Conservation (phyloP, 805 yeast species). For the Candida hispaniensis region DNA sequence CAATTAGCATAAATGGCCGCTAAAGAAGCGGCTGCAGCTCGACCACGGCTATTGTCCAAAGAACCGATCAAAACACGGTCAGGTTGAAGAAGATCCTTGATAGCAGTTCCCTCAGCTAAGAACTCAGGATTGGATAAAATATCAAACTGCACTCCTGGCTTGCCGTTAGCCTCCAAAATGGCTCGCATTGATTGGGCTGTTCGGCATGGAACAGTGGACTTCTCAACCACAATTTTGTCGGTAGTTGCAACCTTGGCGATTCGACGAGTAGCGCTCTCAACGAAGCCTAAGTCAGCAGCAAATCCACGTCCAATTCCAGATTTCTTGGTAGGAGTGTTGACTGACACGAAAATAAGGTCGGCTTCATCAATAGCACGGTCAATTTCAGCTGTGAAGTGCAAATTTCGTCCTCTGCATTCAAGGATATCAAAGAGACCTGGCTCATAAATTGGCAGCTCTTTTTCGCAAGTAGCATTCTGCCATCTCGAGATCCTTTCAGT, state of each 20-base stretch:
- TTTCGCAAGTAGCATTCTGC: constrained; percentile 21
- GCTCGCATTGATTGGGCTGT: constrained; percentile 26
- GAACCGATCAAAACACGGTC: constrained; percentile 28
- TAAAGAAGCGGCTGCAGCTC: constrained; percentile 25
- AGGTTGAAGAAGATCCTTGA: constrained; percentile 23
- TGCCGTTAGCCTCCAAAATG: constrained; percentile 24
- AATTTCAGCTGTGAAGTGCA: constrained; percentile 26
- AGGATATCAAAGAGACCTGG: constrained; percentile 27
- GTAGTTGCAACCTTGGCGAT: constrained; percentile 25
- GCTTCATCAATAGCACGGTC: constrained; percentile 26
- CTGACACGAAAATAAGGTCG: constrained; percentile 27
- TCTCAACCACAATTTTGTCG: constrained; percentile 27
- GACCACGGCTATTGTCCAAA: constrained; percentile 23
- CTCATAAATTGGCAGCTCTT: constrained; percentile 27
- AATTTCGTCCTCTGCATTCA: constrained; percentile 20
- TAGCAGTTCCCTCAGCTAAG: constrained; percentile 27
- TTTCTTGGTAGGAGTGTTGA: constrained; percentile 28
- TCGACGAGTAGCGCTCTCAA: constrained; percentile 27
- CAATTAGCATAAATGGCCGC: constrained; percentile 27
- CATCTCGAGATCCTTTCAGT: constrained; percentile 26
- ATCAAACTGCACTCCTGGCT: constrained; percentile 26
- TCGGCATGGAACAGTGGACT: constrained; percentile 28
- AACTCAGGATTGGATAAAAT: constrained; percentile 28
- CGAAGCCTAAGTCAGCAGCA: constrained; percentile 26
- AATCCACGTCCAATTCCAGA: constrained; percentile 26